phyloP scores from a whole-genome alignment of 2,329 filamentous ascomycete genomes.

The Pezicula rhizophila region DNA sequence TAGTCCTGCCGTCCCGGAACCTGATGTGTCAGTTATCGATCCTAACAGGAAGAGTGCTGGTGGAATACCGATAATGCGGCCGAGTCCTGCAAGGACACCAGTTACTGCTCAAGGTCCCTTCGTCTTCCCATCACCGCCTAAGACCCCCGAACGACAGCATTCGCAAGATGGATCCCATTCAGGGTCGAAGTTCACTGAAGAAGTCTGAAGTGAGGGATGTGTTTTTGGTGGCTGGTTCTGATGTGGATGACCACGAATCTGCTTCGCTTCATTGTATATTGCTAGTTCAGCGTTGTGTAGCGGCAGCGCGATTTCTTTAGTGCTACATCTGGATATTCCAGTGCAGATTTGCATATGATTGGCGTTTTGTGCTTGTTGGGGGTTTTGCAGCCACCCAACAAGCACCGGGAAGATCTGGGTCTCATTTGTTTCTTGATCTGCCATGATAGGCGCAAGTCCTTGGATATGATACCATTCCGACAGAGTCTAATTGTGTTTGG shows the following conservation, averaged over 20 bases:
- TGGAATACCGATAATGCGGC: slow-evolving; percentile 53
- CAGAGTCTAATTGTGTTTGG: too few relatives aligned
- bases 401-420: slow-evolving; percentile 12
- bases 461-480: too few relatives aligned
- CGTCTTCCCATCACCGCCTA: slow-evolving; percentile 22
- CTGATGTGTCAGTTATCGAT: slow-evolving; percentile 45
- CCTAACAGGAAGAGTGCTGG: slow-evolving; percentile 33
- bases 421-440: slow-evolving; percentile 13
- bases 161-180: slow-evolving; percentile 39
- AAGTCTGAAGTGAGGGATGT: slow-evolving; percentile 28
- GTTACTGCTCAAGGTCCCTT: slow-evolving; percentile 50
- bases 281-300: slow-evolving; percentile 10
- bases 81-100: slow-evolving; percentile 60
- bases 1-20: slow-evolving; percentile 16
- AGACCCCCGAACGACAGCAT: slow-evolving; percentile 16
- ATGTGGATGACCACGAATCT: slow-evolving; percentile 17
- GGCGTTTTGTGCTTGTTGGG: slow-evolving; percentile 14
- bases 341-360: slow-evolving; percentile 17
- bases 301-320: not conserved
- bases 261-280: slow-evolving; percentile 18
- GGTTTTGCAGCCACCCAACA: slow-evolving; percentile 2
- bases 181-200: slow-evolving; percentile 38
- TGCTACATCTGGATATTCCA: slow-evolving; percentile 7
- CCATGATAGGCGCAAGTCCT: too few relatives aligned
- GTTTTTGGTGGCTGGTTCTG: slow-evolving; percentile 4